phyloP scores from a whole-genome alignment of 768 basidiomycete genomes.

The Pleurotus tuoliensis region DNA sequence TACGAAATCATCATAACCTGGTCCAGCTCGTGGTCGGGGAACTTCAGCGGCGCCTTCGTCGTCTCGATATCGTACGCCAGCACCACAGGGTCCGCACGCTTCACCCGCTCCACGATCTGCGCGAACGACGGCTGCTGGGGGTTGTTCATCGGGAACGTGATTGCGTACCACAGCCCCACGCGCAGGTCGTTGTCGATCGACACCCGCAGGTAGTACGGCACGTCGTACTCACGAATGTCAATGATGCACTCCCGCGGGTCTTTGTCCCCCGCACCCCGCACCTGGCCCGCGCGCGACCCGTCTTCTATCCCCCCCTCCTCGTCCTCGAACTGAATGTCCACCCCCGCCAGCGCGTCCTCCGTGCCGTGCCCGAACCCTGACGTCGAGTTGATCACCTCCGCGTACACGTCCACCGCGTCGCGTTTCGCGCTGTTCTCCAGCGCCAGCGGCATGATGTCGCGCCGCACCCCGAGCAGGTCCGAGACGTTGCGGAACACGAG shows the following conservation, averaged over 20 bases:
- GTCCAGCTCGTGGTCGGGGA: conserved; percentile 92
- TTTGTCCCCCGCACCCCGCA: conserved; percentile 40
- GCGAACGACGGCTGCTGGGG: conserved; percentile 75
- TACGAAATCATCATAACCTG: conserved; percentile 99
- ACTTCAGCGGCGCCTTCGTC: conserved; percentile 99
- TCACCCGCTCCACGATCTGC: conserved; percentile 79
- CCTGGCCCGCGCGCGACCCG: conserved; percentile 7
- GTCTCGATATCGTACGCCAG: conserved; percentile 99
- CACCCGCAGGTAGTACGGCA: conserved; percentile 97
- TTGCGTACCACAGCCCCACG: conserved; percentile 95
- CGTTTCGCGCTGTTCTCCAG: conserved; percentile 88
- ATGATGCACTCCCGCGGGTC: conserved; percentile 92
- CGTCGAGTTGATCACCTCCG: conserved; percentile 87
- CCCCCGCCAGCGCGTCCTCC: conserved; percentile 32
- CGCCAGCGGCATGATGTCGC: conserved; percentile 88
- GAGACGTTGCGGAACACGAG: conserved; percentile 91
- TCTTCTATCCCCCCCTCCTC: conserved; percentile 32
- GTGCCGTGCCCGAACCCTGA: conserved; percentile 29
- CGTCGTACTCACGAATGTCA: conserved; percentile 94
- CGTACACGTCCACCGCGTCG: conserved; percentile 95
- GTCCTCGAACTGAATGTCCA: conserved; percentile 67
- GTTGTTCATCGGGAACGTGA: conserved; percentile 56
- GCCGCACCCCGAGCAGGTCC: conserved; percentile 82
- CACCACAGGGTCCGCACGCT: conserved; percentile 98
- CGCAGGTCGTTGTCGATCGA: conserved; percentile 98